Evolutionary conservation across 345 rosid species (phyloP).

Genomic region (Erodium maritimum): DNA sequence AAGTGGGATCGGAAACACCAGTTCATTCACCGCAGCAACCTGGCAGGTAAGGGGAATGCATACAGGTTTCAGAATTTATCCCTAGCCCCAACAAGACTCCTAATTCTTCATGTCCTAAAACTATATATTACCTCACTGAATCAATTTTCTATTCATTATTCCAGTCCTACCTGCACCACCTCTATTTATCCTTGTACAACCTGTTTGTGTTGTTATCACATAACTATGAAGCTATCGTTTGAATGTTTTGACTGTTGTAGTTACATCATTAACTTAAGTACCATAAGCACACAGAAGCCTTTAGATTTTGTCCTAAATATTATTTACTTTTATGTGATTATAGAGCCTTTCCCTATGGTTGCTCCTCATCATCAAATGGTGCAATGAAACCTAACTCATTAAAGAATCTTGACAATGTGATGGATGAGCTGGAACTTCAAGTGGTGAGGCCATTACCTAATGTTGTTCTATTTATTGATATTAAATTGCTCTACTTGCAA

Average conservation of each 20-base stretch:
- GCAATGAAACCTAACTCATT: constrained; percentile 23
- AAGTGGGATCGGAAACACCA: constrained; percentile 56
- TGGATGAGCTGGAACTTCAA: constrained; percentile 33
- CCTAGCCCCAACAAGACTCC: no score
- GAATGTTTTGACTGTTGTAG: background rate
- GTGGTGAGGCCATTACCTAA: constrained; percentile 32
- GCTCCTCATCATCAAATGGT: constrained; percentile 30
- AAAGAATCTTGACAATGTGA: constrained; percentile 13
- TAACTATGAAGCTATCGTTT: no score
- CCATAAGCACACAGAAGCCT: background rate
- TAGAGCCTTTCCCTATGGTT: constrained; percentile 24
- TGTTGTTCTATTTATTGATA: constrained; percentile 7
- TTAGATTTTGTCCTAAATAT: background rate
- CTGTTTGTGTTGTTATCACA: no score
- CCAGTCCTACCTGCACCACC: no score
- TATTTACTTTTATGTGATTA: constrained; percentile 7
- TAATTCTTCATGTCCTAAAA: no score
- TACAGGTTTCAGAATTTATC: constrained; percentile 2
- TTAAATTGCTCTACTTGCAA: constrained; percentile 1
- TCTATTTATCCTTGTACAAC: no score
- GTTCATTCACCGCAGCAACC: constrained; percentile 38
- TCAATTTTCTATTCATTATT: no score
- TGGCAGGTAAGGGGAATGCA: constrained; percentile 32
- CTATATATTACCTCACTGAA: no score
- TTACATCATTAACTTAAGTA: background rate